phyloP scores from a whole-genome alignment of 2,329 filamentous ascomycete genomes.

The Parafenestella ontariensis region DNA sequence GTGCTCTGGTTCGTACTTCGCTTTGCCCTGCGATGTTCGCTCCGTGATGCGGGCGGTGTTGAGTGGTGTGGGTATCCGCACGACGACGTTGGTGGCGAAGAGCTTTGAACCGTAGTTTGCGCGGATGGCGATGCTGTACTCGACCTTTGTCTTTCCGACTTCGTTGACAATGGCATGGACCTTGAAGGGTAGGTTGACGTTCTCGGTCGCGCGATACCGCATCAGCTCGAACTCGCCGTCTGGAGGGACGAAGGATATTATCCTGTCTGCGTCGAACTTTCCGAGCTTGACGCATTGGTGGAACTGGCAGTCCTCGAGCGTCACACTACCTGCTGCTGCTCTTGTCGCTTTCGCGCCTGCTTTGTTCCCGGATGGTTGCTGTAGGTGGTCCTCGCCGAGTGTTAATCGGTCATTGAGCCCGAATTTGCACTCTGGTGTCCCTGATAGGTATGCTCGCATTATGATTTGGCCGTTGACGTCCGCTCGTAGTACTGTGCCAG shows the following conservation, averaged over 20 bases:
- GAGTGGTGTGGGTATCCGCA: conserved; percentile 92
- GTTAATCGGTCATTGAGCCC: conserved; percentile 94
- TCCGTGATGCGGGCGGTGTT: conserved; percentile 96
- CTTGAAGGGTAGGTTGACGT: conserved; percentile 98
- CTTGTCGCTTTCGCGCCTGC: conserved; percentile 89
- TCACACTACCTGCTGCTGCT: conserved; percentile 93
- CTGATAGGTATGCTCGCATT: conserved; percentile 96
- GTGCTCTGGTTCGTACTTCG: conserved; percentile 97
- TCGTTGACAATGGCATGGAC: conserved; percentile 99
- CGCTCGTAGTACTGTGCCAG: conserved; percentile 89
- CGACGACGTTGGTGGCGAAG: conserved; percentile 94
- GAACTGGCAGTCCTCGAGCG: conserved; percentile 97
- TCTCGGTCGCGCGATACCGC: conserved; percentile 97
- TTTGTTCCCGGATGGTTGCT: conserved; percentile 73
- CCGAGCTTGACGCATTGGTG: conserved; percentile 98
- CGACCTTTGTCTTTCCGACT: conserved; percentile 94
- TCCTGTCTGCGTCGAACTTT: conserved; percentile 94
- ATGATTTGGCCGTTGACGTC: conserved; percentile 98
- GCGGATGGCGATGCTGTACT: conserved; percentile 97
- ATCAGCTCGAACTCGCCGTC: conserved; percentile 99
- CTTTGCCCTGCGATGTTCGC: conserved; percentile 92
- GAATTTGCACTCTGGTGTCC: conserved; percentile 98
- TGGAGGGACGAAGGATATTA: conserved; percentile 95
- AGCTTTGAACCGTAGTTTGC: conserved; percentile 96
- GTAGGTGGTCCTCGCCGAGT: conserved; percentile 71